phyloP scores from a whole-genome alignment of 148 eudicot species.

The Drosera capensis region DNA sequence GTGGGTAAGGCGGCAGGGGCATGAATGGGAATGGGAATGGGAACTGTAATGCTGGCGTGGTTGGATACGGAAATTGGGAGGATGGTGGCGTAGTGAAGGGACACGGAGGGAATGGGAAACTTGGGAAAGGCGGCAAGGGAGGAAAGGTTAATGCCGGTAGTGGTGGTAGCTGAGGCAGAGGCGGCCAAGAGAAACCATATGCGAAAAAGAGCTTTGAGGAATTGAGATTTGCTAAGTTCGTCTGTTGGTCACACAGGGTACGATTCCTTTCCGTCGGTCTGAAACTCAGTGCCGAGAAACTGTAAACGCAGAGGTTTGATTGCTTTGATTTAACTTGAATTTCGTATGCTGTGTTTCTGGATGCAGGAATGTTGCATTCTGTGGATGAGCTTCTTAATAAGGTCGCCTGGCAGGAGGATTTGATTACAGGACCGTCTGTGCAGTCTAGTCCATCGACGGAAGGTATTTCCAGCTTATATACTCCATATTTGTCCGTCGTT shows the following conservation, averaged over 20 bases:
- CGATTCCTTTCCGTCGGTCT: constrained; percentile 31
- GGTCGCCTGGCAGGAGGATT: constrained; percentile 44
- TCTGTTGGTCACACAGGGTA: constrained; percentile 28
- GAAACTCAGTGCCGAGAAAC: constrained; percentile 43
- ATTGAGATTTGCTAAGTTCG: constrained; percentile 11
- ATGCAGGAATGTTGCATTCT: constrained; percentile 30
- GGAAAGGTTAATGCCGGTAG: not conserved
- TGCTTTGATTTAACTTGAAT: constrained; percentile 47
- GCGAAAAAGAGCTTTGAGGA: constrained; percentile 33
- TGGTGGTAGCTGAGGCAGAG: constrained; percentile 4
- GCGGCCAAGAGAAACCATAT: constrained; percentile 18
- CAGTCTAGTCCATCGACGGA: constrained; percentile 55
- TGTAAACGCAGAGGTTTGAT: constrained; percentile 32
- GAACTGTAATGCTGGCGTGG: constrained; percentile 1
- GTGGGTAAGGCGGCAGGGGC: not conserved
- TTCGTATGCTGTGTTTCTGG: constrained; percentile 26
- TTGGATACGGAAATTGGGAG: not conserved
- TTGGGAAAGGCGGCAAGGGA: not conserved
- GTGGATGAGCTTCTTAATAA: constrained; percentile 31
- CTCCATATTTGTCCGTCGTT: constrained; percentile 43
- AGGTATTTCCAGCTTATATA: constrained; percentile 54
- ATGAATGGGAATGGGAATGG: constrained; percentile 1
- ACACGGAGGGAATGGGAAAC: not conserved
- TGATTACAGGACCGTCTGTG: constrained; percentile 41
- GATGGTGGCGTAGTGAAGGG: constrained; percentile 4